Conservation (phyloP, 768 basidiomycete genomes). For the Termitomyces sp. region DNA sequence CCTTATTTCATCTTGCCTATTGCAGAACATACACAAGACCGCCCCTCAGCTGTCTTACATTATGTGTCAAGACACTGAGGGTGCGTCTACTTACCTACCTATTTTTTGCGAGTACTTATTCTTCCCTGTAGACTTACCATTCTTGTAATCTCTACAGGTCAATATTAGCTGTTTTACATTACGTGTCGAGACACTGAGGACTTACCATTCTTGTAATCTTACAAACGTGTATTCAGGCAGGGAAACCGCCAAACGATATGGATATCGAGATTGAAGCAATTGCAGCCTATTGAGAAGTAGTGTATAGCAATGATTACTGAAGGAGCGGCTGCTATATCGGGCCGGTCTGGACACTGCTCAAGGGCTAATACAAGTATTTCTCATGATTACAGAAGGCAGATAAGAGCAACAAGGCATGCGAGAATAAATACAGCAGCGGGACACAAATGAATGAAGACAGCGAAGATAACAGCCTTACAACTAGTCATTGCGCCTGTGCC, state of each 20-base stretch:
- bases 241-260: conserved; percentile 61
- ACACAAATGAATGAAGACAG: not conserved
- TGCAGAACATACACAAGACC: too few relatives aligned
- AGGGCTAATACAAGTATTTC: not conserved
- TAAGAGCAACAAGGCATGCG: not conserved
- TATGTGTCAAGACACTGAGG: too few relatives aligned
- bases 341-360: not conserved
- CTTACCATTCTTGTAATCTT: too few relatives aligned
- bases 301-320: not conserved
- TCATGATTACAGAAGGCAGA: not conserved
- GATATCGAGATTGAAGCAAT: conserved; percentile 72
- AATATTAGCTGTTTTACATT: too few relatives aligned
- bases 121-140: too few relatives aligned
- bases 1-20: too few relatives aligned
- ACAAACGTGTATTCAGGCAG: conserved; percentile 77
- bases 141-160: too few relatives aligned
- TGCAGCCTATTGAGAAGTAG: conserved; percentile 34
- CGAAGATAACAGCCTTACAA: not conserved
- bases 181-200: too few relatives aligned
- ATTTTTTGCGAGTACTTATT: too few relatives aligned
- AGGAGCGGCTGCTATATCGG: too few relatives aligned
- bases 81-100: too few relatives aligned
- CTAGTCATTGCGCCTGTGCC: not conserved
- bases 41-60: too few relatives aligned
- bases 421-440: not conserved